Evolutionary conservation across 257 asterid species (phyloP), one percentile per base, ranked within the genome.

Genomic region (Osmanthus fragrans): DNA sequence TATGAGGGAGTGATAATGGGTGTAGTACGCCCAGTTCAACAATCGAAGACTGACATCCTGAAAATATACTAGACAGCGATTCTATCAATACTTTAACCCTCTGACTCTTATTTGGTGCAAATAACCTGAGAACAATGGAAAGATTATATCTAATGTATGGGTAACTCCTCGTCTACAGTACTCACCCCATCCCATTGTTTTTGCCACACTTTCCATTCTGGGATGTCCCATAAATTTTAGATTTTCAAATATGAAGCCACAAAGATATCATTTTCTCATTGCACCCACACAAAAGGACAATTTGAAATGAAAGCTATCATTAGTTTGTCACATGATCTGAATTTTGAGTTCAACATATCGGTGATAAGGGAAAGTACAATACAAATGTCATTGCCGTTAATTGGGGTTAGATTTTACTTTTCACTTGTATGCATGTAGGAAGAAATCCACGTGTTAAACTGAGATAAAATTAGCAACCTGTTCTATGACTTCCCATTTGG

Each of bases 401-500:
- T n/a, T 7, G 66, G 30, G 66, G 66, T 21, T 9, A 2, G 66
- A 12, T n/a, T 56, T 58, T 58, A 8, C 66, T n/a, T 21, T 2
- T 23, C 29, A n/a, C 15, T 21, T 58, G 29, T 58, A n/a, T 58
- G 30, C 13, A 58, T 7, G 66, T 58, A 58, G 66, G 66, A 58
- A 58, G 25, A 13, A 58, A n/a, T 58, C 65, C 65, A 19, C 10
- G 5, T 7, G 30, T 58, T 58, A 45, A 45, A 8, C 64, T 56
- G 56, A 11, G 34, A 10, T 15, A n/a, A 13, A 23, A 45, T 47
- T 76, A 76, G 74, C 32, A 5, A 33, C 40, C 82, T 37, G 49
- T 54, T 77, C 32, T 79, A 45, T 63, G 77, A 63, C 45, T 78
- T 47, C 66, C 39, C 60, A 33, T 34, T 56, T 23, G 68, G 58